Evolutionary conservation across 2,329 filamentous ascomycete species (phyloP), one percentile per base, ranked within the genome.

Genomic region (Aureobasidium sp.): DNA sequence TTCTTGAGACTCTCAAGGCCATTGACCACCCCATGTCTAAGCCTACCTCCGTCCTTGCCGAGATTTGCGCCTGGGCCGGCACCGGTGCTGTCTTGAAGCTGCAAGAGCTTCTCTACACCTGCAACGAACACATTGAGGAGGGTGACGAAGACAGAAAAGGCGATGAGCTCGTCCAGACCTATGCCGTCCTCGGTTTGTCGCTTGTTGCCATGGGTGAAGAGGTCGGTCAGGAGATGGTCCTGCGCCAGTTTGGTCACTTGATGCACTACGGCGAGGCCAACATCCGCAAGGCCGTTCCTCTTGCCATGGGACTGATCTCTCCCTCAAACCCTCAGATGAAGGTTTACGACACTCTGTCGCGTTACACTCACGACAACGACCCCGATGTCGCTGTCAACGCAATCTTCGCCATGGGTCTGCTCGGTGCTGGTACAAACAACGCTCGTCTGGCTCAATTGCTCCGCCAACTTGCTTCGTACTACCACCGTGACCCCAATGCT

Each of bases 271-370:
- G 95, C 66, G 93, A 97, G 75, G 83, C 92, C 72, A 97, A 99
- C 73, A 99, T 99, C 69, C 89, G 94, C 65, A 94, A 94, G 72
- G 93, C 92, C 22, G 94, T 99, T 33, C 94, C 94, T 39, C 82
- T 99, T 60, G 94, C 94, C 29, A 95, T 99, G 91, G 95, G 92
- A 70, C 83, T 99, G 60, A 88, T 99, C 72, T 96, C 90, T 77
- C 91, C 95, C 14, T 97, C 91, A 78, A 99, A 99, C 78, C 94
- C 94, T 12, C 95, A 99, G 75, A 99, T 99, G 93, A 99, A 97
- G 82, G 90, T 99, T 52, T 99, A 99, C 79, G 94, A 99, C 75
- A 99, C 94, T 0, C 81, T 99, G 12, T 99, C 94, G 57, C 84
- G 94, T 71, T 99, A 99, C 82, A 95, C 89, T 66, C 94, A 99